These are phyloP conservation scores for Salix suchowensis DNA, from an alignment of 345 rosid species.

Conservation along the genomic window DNA sequence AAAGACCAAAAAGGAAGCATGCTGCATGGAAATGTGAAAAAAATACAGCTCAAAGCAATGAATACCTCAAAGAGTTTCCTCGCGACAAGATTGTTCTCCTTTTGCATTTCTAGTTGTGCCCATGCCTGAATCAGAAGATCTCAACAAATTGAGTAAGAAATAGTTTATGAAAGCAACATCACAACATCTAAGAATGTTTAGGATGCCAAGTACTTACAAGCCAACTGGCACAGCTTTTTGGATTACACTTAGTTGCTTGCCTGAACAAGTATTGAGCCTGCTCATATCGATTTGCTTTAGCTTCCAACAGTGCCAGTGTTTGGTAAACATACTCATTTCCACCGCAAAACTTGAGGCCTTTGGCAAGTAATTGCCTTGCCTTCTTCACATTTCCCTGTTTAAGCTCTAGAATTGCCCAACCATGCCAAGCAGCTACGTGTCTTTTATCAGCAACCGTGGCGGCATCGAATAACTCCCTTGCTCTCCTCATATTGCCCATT, in stretches of 20 bases:
- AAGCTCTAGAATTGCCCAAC: conserved; percentile 95
- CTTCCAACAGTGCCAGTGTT: conserved; percentile 81
- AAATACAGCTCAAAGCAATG: background rate
- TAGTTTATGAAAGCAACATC: background rate
- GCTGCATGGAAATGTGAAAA: background rate
- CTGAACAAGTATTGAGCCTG: conserved; percentile 78
- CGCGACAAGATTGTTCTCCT: conserved; percentile 66
- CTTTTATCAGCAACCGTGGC: conserved; percentile 91
- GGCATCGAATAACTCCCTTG: conserved; percentile 92
- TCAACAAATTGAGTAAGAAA: conserved; percentile 9
- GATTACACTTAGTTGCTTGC: conserved; percentile 85
- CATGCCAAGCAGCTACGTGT: conserved; percentile 97
- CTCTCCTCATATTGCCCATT: conserved; percentile 75
- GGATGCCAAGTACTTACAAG: conserved; percentile 57
- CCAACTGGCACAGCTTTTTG: conserved; percentile 98
- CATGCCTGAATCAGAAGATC: conserved; percentile 57
- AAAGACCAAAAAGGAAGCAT: background rate
- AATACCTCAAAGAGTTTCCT: conserved; percentile 84
- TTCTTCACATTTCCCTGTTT: conserved; percentile 85
- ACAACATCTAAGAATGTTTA: background rate
- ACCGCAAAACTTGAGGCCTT: conserved; percentile 82
- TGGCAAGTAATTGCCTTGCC: conserved; percentile 85
- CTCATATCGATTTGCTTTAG: conserved; percentile 62
- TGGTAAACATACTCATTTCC: conserved; percentile 90
- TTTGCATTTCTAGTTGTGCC: conserved; percentile 91